Percentiles rank a stretch among this genome's conserved stretches.
These are phyloP conservation scores for Xylaria intraflava DNA, from an alignment of 495 filamentous ascomycete genomes.

Conservation along the genomic window DNA sequence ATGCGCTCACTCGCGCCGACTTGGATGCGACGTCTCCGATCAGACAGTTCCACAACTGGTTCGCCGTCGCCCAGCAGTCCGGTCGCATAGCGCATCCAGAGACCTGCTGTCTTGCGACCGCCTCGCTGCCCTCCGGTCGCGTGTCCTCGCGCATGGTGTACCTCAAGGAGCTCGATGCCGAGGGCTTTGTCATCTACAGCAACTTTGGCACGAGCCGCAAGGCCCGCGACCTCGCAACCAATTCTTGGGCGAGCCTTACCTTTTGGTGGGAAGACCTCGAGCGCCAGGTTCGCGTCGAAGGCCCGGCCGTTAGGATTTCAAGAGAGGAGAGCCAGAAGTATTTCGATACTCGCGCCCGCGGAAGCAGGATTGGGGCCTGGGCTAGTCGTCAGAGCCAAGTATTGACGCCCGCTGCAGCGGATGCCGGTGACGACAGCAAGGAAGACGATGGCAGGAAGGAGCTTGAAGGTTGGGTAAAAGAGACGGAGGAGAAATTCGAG, in stretches of 20 bases:
- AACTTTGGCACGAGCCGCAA: slow-evolving; percentile 81
- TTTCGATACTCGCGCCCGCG: slow-evolving; percentile 72
- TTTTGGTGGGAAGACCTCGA: slow-evolving; percentile 75
- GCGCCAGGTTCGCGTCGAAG: slow-evolving; percentile 82
- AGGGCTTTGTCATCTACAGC: slow-evolving; percentile 78
- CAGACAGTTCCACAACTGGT: slow-evolving; percentile 84
- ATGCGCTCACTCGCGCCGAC: slow-evolving; percentile 45
- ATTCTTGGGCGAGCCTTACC: slow-evolving; percentile 62
- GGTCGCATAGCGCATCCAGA: slow-evolving; percentile 62
- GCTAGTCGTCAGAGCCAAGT: slow-evolving; percentile 81
- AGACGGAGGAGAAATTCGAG: slow-evolving; percentile 66
- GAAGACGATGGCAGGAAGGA: slow-evolving; percentile 55
- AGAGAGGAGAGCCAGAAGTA: slow-evolving; percentile 77
- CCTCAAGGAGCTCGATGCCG: slow-evolving; percentile 73
- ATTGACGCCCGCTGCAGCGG: slow-evolving; percentile 41
- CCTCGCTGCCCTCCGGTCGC: slow-evolving; percentile 74
- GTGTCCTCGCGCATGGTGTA: slow-evolving; percentile 84
- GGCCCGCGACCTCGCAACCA: slow-evolving; percentile 55
- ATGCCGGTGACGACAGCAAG: slow-evolving; percentile 25
- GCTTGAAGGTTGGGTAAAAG: slow-evolving; percentile 62
- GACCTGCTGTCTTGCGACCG: slow-evolving; percentile 74
- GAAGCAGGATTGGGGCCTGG: slow-evolving; percentile 86
- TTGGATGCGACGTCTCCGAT: slow-evolving; percentile 55
- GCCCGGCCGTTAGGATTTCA: slow-evolving; percentile 57
- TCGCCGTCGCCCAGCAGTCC: slow-evolving; percentile 56